Base-by-base conservation (phyloP, 768 basidiomycete genomes). In the Boletus speciosus region DNA sequence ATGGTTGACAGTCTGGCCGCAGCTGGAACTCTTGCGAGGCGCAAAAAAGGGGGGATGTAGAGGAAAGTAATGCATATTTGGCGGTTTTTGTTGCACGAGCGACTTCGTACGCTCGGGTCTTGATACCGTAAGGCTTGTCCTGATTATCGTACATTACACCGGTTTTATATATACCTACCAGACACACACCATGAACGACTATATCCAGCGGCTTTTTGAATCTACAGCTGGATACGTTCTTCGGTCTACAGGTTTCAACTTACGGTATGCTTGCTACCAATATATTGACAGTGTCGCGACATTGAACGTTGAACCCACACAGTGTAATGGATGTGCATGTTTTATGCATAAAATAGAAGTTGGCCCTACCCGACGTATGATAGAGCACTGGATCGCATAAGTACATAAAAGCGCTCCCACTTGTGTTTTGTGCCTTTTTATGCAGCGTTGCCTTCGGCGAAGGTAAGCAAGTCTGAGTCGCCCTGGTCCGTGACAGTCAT, bases 401-500 rank as follows among this genome's bases (percentile, higher is more conserved):
- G 52, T 52, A 49, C 51, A 54, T 51, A 51, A 39, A 42, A 6
- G 40, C 21, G n/a, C 16, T 47, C 41, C 38, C 41, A 34, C 11
- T 29, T 15, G 7, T 27, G 4, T 29, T 38, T 54, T 41, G 35
- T 50, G 11, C 14, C 27, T 31, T 41, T 72, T 81, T 80, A 90
- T 69, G 83, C 73, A 47, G 84, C 77, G 52, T 75, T 81, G 44
- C 79, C 84, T 77, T 92, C 91, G 55, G 90, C 87, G 59, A 92
- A 85, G 70, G 79, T 86, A 68, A 96, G 86, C 66, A 99, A 80
- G 74, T 98, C 96, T 60, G 92, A 94, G 78, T 98, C 97, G 70
- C 96, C 96, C 63, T 88, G 89, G 78, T 98, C 93, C 63, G 84
- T 80, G 74, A 99, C 84, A 62, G 94, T 94, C 94, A 98, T 97